A percentile compares a stretch with the other conserved stretches of the same genome.
Evolutionary conservation across 1,139 yeast genomes (phyloP).

Genomic region (Wickerhamomyces sp.): DNA sequence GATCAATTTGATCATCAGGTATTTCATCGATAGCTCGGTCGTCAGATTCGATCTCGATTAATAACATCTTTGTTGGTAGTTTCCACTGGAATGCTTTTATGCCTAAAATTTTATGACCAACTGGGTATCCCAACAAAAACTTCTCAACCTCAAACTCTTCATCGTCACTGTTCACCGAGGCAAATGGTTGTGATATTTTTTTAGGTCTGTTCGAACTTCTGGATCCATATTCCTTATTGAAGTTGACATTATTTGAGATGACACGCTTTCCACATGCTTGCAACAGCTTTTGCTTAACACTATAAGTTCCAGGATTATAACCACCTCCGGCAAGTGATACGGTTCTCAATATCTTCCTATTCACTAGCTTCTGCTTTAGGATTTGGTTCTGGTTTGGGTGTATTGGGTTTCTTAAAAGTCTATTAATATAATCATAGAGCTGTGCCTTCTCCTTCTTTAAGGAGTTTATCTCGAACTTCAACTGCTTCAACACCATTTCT

Average conservation of each 20-base stretch:
- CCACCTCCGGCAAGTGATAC: conserved; percentile 7
- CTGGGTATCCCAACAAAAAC: conserved; percentile 2
- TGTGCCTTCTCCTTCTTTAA: conserved; percentile 21
- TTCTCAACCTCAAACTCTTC: conserved; percentile 6
- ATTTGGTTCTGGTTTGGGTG: conserved; percentile 16
- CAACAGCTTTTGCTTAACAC: not conserved
- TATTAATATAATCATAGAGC: conserved; percentile 22
- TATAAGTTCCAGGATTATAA: not conserved
- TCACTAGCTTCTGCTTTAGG: conserved; percentile 20
- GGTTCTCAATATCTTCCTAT: conserved; percentile 20
- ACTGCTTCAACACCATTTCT: conserved; percentile 4
- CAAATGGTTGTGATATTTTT: not conserved
- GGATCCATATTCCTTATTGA: conserved; percentile 6
- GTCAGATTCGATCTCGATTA: not conserved
- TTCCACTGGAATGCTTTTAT: not conserved
- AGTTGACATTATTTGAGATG: conserved; percentile 13
- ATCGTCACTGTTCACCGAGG: conserved; percentile 7
- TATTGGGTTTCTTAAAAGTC: conserved; percentile 16
- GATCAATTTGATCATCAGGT: not conserved
- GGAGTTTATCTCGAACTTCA: conserved; percentile 17
- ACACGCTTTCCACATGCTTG: conserved; percentile 5
- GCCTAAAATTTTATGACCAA: not conserved
- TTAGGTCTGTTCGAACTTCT: too few relatives aligned
- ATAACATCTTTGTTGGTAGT: not conserved
- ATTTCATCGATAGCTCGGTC: not conserved